Evolutionary conservation across 2,329 filamentous ascomycete species (phyloP).

Genomic region (Diaporthe destruens): DNA sequence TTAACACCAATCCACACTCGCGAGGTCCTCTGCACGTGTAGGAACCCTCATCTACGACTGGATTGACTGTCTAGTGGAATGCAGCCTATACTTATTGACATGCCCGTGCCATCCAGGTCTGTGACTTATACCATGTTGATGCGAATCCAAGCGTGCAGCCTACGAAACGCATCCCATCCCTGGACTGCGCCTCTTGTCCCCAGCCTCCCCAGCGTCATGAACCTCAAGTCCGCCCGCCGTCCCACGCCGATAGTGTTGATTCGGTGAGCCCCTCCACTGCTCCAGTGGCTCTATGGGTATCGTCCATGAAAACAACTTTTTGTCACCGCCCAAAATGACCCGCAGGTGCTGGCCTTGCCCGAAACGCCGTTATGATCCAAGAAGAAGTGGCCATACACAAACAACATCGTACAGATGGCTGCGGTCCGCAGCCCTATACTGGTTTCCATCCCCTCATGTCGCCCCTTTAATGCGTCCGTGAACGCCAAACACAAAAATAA

Average conservation of each 20-base stretch:
- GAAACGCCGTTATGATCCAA: constrained; percentile 41
- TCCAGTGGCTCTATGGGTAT: constrained; percentile 48
- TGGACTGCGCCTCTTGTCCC: background rate
- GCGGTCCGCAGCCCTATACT: background rate
- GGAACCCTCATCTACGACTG: background rate
- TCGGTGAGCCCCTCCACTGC: constrained; percentile 34
- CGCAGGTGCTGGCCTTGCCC: constrained; percentile 30
- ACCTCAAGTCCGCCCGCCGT: background rate
- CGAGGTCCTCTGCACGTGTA: background rate
- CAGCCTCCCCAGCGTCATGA: background rate
- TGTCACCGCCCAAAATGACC: constrained; percentile 32
- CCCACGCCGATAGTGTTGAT: constrained; percentile 9
- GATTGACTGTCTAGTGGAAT: background rate
- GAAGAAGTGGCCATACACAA: constrained; percentile 22
- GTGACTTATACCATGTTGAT: background rate
- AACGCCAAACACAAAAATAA: constrained; percentile 44
- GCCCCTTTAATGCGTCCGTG: constrained; percentile 26
- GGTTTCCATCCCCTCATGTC: background rate
- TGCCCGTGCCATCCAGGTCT: too few species aligned
- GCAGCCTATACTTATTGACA: background rate
- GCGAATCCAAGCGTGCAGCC: background rate
- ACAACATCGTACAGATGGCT: constrained; percentile 24
- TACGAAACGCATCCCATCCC: background rate
- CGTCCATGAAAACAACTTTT: constrained; percentile 46
- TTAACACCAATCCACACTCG: background rate